These are phyloP conservation scores for Solanum chmielewskii DNA, from an alignment of 257 asterid species.

Conservation along the genomic window DNA sequence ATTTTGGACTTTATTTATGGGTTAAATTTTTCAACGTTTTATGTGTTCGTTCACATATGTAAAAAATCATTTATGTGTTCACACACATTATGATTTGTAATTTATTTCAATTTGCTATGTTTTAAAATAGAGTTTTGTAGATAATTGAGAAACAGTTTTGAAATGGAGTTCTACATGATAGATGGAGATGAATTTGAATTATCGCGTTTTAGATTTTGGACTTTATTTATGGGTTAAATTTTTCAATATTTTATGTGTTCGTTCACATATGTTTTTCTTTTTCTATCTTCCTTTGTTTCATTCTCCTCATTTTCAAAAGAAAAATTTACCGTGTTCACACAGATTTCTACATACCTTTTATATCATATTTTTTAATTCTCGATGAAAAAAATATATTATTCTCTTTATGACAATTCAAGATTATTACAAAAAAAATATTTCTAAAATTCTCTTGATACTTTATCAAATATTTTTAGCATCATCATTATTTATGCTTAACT, in stretches of 20 bases:
- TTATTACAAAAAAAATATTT: no score
- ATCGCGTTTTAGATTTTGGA: no score
- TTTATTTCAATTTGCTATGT: no score
- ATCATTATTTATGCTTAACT: background rate
- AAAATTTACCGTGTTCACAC: background rate
- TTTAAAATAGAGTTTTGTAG: no score
- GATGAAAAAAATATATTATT: no score
- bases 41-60: background rate
- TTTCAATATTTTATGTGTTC: no score
- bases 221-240: no score
- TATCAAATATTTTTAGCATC: background rate
- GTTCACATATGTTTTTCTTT: background rate
- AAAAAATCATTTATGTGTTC: no score
- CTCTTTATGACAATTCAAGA: background rate
- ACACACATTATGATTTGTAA: no score
- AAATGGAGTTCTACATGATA: no score
- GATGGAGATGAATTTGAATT: no score
- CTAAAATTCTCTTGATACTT: background rate
- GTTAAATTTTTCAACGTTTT: background rate
- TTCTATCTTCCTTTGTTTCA: background rate
- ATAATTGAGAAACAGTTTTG: no score
- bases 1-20: background rate
- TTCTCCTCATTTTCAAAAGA: background rate
- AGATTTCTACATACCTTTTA: background rate
- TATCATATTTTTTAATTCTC: background rate